Evolutionary conservation across 2,329 filamentous ascomycete species (phyloP), one percentile per base, ranked within the genome.

Genomic region (Thielaviopsis musarum): DNA sequence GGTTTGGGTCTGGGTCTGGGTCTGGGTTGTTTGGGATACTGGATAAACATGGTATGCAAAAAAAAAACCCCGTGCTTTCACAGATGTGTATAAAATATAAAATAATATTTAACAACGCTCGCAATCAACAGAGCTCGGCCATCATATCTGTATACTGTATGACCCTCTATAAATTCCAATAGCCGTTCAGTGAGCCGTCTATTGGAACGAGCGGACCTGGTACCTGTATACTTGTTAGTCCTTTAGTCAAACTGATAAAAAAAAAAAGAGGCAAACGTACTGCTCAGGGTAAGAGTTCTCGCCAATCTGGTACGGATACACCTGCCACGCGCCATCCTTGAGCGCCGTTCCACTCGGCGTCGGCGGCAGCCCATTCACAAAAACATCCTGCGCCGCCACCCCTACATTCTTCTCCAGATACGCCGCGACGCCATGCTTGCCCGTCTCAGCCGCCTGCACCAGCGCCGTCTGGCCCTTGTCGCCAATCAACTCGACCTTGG

Each of bases 351-450:
- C 84, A 67, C 83, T 83, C 17, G 91, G 93, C 67, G 87, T 73
- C n/a, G 93, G 93, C 60, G 93, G 93, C 72, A 98, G 71, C 1
- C 91, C 91, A 66, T 85, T 77, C 52, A 85, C 78, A 57, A 87
- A 83, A 63, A 96, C 70, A 60, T 91, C 81, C 64, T 72, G 60
- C 54, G 62, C 64, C 21, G 62, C 63, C 64, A 72, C 70, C 55
- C 67, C 68, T 24, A 95, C 72, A 57, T 88, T 80, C 65, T 73
- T 70, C 38, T 69, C 71, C 2, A 68, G 67, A 38, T 66, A 69
- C 59, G 80, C 79, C 41, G 87, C 83, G 63, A 97, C 72, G 0
- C 87, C 85, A 65, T 82, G 82, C 70, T 85, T 76, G 34, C 87
- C 88, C 68, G 89, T 80, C 69, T 91, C 77, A 74, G 85, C 82